Percentiles rank a stretch among this genome's conserved stretches.
Evolutionary conservation across 805 yeast species (phyloP).

Genomic region (Hanseniaspora jakobsenii): DNA sequence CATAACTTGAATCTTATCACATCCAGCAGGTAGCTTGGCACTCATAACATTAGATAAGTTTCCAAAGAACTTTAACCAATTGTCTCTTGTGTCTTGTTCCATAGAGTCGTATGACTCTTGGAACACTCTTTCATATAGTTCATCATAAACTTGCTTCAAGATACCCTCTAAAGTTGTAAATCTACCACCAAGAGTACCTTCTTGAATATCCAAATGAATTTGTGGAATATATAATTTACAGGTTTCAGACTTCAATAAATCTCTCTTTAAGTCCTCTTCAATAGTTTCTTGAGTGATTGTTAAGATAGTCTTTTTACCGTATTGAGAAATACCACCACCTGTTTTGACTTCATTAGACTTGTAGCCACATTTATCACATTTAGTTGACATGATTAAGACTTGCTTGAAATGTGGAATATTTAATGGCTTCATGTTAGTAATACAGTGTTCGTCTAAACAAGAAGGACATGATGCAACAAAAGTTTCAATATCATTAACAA

Average conservation of each 20-base stretch:
- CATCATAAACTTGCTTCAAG: constrained; percentile 77
- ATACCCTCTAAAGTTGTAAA: constrained; percentile 95
- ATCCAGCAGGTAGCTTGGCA: constrained; percentile 41
- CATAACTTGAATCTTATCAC: constrained; percentile 55
- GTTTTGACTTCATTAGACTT: constrained; percentile 96
- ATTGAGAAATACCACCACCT: constrained; percentile 87
- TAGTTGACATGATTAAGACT: constrained; percentile 90
- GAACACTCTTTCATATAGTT: constrained; percentile 73
- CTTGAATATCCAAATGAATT: constrained; percentile 74
- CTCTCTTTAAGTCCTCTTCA: constrained; percentile 79
- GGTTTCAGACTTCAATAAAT: constrained; percentile 86
- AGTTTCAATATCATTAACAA: constrained; percentile 81
- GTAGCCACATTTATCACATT: constrained; percentile 85
- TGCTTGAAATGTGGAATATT: constrained; percentile 97
- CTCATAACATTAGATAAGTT: constrained; percentile 64
- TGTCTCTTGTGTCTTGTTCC: constrained; percentile 61
- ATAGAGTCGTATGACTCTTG: constrained; percentile 82
- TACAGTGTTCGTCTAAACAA: constrained; percentile 60
- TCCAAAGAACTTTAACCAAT: constrained; percentile 74
- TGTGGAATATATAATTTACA: constrained; percentile 82
- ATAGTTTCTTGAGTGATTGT: constrained; percentile 59
- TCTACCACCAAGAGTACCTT: constrained; percentile 96
- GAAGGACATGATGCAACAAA: constrained; percentile 88
- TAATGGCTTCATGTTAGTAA: constrained; percentile 92
- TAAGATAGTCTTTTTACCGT: constrained; percentile 65